These are phyloP conservation scores for Floccularia luteovirens DNA, from an alignment of 768 basidiomycete species.

Conservation along the genomic window DNA sequence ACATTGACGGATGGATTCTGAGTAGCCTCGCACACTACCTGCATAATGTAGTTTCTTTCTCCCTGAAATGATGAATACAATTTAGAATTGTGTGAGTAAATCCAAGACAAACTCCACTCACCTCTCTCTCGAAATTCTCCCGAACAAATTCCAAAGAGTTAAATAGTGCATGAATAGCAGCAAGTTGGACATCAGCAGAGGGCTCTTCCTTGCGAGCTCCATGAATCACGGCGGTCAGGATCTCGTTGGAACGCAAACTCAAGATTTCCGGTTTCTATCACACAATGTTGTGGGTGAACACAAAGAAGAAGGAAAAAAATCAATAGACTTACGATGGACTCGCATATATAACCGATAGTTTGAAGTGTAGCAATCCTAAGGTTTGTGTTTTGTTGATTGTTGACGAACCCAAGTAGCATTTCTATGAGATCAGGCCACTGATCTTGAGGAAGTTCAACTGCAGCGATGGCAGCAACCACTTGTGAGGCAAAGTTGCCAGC, in stretches of 20 bases:
- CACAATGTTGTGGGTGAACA: constrained; percentile 10
- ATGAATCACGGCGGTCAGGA: constrained; percentile 96
- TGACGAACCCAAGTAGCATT: constrained; percentile 80
- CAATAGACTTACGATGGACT: constrained; percentile 72
- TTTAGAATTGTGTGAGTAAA: constrained; percentile 5
- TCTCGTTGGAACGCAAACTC: constrained; percentile 87
- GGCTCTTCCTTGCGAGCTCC: constrained; percentile 96
- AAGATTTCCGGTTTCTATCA: constrained; percentile 90
- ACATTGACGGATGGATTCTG: constrained; percentile 75
- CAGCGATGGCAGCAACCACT: constrained; percentile 90
- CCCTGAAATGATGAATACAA: constrained; percentile 57
- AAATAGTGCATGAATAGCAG: constrained; percentile 86
- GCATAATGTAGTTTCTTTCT: constrained; percentile 99
- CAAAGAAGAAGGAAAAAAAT: constrained; percentile 4
- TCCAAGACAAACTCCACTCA: constrained; percentile 26
- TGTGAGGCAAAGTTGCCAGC: constrained; percentile 88
- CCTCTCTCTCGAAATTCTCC: constrained; percentile 97
- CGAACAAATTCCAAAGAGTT: constrained; percentile 97
- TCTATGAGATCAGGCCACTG: constrained; percentile 92
- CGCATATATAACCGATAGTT: constrained; percentile 96
- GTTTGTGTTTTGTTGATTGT: constrained; percentile 62
- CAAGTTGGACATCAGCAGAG: constrained; percentile 83
- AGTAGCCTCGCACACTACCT: constrained; percentile 97
- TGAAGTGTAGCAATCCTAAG: constrained; percentile 85
- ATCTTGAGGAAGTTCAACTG: constrained; percentile 81